Percentiles rank a stretch among this genome's conserved stretches.
phyloP scores from a whole-genome alignment of 345 rosid genomes.

The Aethionema arabicum region DNA sequence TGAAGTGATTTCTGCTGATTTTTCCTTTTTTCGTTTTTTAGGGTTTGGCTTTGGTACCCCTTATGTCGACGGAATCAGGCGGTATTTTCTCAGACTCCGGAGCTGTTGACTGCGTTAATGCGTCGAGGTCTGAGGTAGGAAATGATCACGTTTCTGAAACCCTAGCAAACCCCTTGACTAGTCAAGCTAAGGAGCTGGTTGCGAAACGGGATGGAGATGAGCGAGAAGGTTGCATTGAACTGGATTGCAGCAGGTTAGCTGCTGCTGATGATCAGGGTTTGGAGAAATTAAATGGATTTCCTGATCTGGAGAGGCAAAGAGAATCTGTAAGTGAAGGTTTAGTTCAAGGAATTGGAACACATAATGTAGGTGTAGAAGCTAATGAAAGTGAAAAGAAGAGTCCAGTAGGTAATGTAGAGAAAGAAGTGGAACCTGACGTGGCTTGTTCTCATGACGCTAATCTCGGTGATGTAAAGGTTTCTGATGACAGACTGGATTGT shows the following conservation, averaged over 20 bases:
- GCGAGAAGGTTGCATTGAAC: conserved; percentile 3
- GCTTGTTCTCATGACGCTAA: conserved; percentile 16
- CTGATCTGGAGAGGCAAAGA: conserved; percentile 15
- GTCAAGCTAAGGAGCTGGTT: conserved; percentile 26
- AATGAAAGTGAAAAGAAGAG: conserved; percentile 18
- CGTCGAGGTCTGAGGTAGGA: conserved; percentile 4
- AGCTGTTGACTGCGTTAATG: background rate
- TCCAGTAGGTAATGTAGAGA: conserved; percentile 20
- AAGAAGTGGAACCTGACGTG: conserved; percentile 18
- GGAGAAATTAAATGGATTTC: conserved; percentile 12
- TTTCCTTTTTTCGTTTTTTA: conserved; percentile 21
- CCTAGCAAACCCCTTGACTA: conserved; percentile 27
- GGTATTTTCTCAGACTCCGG: background rate
- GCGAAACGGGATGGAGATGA: background rate
- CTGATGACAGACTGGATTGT: conserved; percentile 9
- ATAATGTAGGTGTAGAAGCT: conserved; percentile 14
- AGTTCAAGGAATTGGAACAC: conserved; percentile 26
- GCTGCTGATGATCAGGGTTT: conserved; percentile 18
- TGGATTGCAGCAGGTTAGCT: background rate
- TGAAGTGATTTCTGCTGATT: conserved; percentile 17
- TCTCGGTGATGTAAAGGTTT: conserved; percentile 15
- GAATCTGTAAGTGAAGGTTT: conserved; percentile 25
- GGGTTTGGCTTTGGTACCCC: conserved; percentile 29
- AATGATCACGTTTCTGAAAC: conserved; percentile 23
- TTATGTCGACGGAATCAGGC: conserved; percentile 31